Evolutionary conservation across 2,329 filamentous ascomycete genomes (phyloP), one percentile per base, ranked within the genome.

Genomic region (Beauveria sp.): DNA sequence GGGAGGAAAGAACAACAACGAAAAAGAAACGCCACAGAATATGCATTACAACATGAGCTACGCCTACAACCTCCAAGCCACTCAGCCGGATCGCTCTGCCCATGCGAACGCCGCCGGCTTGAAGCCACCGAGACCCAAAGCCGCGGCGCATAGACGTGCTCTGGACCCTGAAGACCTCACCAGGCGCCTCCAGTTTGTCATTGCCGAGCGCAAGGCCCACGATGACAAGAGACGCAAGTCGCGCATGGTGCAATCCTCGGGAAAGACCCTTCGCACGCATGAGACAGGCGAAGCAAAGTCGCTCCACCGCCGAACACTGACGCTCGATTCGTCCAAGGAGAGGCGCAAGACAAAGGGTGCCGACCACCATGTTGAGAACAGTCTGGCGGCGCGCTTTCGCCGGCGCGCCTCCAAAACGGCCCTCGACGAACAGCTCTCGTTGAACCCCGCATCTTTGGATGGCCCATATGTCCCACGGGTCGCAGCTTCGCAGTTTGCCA

Each of bases 91-190:
- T 34, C 53, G 62, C n/a, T 52, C 54, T 14, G 48, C 30, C 26
- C 61, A 47, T 48, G 53, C 18, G 16, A n/a, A 18, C 22, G n/a
- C 8, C 6, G 24, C 48, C 43, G 30, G 41, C 34, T 12, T 54
- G 12, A 61, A 50, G 51, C 60, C 59, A 40, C 61, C 55, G 1
- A 66, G 64, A 22, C 61, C 63, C 26, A 63, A 62, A 67, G 46
- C 62, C 67, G 14, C 65, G 68, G 26, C 66, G 8, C 57, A 57
- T 5, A 24, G 48, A 12, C 65, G 70, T 37, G 70, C 74, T 2
- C 70, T 86, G 51, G 83, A 86, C 63, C 75, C 84, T 0, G 76
- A 80, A 30, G 83, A 87, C 60, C 71, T 87, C 30, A 76, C 77
- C 12, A 76, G 79, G 37, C 79, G 83, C 20, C 75, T 87, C 26